These are phyloP conservation scores for Elsinoe necatrix DNA, from an alignment of 2,329 filamentous ascomycete genomes.

Conservation along the genomic window DNA sequence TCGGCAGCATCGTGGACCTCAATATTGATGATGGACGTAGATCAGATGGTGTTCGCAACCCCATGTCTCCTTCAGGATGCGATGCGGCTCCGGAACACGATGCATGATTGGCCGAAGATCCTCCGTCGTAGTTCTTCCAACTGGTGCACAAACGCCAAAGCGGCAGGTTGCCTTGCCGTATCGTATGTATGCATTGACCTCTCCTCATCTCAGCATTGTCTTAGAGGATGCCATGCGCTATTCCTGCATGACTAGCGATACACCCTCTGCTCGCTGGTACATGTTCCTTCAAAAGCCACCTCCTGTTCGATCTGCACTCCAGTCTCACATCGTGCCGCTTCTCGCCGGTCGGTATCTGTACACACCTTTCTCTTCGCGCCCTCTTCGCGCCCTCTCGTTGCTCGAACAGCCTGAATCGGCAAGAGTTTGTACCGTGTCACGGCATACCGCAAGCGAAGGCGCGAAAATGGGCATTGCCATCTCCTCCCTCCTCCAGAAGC, in stretches of 20 bases:
- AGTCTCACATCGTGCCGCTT: too few species aligned
- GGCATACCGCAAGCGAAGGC: background rate
- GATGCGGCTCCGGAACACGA: background rate
- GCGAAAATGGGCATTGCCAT: background rate
- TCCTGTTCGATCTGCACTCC: background rate
- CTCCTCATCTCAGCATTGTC: background rate
- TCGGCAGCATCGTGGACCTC: constrained; percentile 37
- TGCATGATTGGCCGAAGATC: background rate
- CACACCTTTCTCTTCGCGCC: background rate
- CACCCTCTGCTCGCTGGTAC: background rate
- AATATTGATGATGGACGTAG: background rate
- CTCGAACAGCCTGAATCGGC: too few species aligned
- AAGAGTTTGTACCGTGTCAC: too few species aligned
- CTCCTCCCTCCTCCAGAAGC: background rate
- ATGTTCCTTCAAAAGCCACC: background rate
- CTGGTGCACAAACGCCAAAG: background rate
- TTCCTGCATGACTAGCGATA: background rate
- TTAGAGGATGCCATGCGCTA: background rate
- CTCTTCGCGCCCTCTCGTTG: too few species aligned
- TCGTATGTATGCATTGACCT: constrained; percentile 7
- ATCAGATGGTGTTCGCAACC: background rate
- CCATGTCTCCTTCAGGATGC: background rate
- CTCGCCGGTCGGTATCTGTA: background rate
- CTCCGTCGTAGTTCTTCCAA: background rate
- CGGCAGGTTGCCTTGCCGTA: background rate